Percentiles rank a stretch among this genome's conserved stretches.
These are phyloP conservation scores for Terfezia claveryi DNA, from an alignment of 495 filamentous ascomycete species.

Conservation along the genomic window DNA sequence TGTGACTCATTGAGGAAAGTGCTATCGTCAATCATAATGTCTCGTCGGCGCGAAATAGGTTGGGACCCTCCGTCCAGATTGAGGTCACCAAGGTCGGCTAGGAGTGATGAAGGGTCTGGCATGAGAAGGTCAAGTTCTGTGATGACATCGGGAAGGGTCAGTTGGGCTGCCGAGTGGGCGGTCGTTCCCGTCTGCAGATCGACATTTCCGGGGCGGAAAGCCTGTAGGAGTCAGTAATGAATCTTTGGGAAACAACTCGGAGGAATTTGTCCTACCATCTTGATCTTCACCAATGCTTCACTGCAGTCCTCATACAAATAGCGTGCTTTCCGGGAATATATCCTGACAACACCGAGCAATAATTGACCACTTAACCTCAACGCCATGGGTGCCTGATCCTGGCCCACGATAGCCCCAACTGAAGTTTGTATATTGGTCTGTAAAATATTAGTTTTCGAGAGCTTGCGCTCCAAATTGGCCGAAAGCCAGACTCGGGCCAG, in stretches of 20 bases:
- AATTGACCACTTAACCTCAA: constrained; percentile 84
- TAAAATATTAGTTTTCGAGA: constrained; percentile 82
- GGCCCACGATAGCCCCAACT: constrained; percentile 80
- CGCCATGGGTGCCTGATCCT: constrained; percentile 86
- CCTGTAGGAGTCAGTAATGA: constrained; percentile 24
- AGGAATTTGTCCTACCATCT: constrained; percentile 48
- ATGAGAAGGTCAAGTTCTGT: constrained; percentile 75
- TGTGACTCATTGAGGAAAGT: constrained; percentile 42
- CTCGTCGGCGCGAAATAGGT: constrained; percentile 36
- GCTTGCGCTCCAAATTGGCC: constrained; percentile 89
- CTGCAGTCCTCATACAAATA: constrained; percentile 95
- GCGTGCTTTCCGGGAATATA: constrained; percentile 89
- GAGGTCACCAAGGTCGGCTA: constrained; percentile 39
- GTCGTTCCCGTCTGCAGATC: constrained; percentile 44
- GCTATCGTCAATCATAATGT: constrained; percentile 43
- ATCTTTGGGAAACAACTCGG: neutral
- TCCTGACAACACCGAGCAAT: constrained; percentile 82
- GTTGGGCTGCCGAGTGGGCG: constrained; percentile 40
- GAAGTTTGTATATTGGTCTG: constrained; percentile 83
- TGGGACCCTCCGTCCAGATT: constrained; percentile 29
- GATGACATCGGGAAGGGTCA: constrained; percentile 67
- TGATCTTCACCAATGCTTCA: constrained; percentile 90
- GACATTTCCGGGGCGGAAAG: constrained; percentile 59
- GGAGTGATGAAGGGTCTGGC: constrained; percentile 50
- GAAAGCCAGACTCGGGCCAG: constrained; percentile 95